Evolutionary conservation across 2,329 filamentous ascomycete species (phyloP), one percentile per base, ranked within the genome.

Genomic region (Neurospora sp.): DNA sequence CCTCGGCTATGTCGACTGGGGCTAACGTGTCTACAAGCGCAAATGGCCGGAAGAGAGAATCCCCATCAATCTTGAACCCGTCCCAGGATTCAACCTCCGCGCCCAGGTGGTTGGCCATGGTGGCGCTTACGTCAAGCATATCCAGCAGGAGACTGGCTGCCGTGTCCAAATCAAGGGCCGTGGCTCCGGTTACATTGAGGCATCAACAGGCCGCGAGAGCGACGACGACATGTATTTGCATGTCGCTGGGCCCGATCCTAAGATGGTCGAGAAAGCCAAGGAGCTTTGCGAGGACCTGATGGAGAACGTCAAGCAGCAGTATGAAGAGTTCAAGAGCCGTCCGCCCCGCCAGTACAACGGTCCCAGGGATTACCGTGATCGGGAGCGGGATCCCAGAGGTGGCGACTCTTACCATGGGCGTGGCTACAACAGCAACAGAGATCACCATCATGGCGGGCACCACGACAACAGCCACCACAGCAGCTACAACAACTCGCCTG

Each of bases 41-140:
- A 99, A 98, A 92, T 99, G 96, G 96, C 95, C 96, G 0, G 96
- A 98, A 78, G 93, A 97, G 82, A 93, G 92, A 76, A 97, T 99
- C 67, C 90, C 93, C 1, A 94, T 99, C 75, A 89, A 89, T 72
- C 88, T 99, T 70, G 96, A 98, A 75, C 92, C 95, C 0, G 88
- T 98, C 68, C 92, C 90, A 33, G 96, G 96, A 23, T 99, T 99
- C 82, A 99, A 99, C 78, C 84, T 99, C 66, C 91, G 96, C 73
- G 96, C 96, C 68, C 94, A 98, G 79, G 95, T 99, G 66, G 96
- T 99, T 69, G 96, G 96, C 67, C 92, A 95, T 75, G 93, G 93
- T 39, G 96, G 96, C 71, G 91, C 92, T 62, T 97, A 98, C 78
- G 96, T 99, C 72, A 99, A 99, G 81, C 95, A 97, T 78, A 98